A percentile compares a stretch with the other conserved stretches of the same genome.
These are phyloP conservation scores for Gracilariopsis chorda DNA, from an alignment of 23 red algal genomes.

Conservation along the genomic window DNA sequence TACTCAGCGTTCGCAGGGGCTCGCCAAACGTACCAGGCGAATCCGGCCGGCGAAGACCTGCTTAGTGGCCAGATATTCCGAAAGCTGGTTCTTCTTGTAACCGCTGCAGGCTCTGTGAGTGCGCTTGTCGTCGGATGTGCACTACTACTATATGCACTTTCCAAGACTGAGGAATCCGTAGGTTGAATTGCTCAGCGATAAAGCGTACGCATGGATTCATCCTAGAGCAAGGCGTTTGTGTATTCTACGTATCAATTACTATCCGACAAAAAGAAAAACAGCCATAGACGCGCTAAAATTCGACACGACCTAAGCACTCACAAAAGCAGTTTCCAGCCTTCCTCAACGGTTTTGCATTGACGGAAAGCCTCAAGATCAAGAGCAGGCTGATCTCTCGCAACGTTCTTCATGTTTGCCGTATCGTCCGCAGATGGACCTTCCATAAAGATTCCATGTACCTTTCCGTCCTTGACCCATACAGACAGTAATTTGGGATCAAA, in stretches of 20 bases:
- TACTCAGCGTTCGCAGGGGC: slow-evolving; percentile 49
- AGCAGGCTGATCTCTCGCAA: slow-evolving; percentile 63
- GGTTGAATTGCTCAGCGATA: no score
- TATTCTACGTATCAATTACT: no score
- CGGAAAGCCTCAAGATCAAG: slow-evolving; percentile 69
- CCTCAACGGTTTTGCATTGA: slow-evolving; percentile 8
- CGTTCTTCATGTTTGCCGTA: slow-evolving; percentile 66
- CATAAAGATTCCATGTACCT: slow-evolving; percentile 79
- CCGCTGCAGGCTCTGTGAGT: slow-evolving; percentile 2
- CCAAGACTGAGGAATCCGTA: not conserved
- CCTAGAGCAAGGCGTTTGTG: no score
- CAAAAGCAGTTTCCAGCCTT: slow-evolving; percentile 27
- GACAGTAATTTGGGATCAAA: slow-evolving; percentile 81
- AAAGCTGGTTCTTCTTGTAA: slow-evolving; percentile 22
- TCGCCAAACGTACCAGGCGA: slow-evolving; percentile 31
- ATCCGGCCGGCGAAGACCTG: slow-evolving; percentile 35
- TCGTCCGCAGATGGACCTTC: slow-evolving; percentile 79
- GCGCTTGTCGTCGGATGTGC: slow-evolving; percentile 34
- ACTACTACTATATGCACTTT: slow-evolving; percentile 48
- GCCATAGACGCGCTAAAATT: no score
- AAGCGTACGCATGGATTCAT: no score
- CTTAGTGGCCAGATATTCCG: slow-evolving; percentile 23
- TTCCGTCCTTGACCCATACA: slow-evolving; percentile 79
- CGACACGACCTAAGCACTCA: not conserved
- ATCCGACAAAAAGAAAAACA: no score